Conservation (phyloP, 768 basidiomycete genomes). For the Dioszegia crocea region DNA sequence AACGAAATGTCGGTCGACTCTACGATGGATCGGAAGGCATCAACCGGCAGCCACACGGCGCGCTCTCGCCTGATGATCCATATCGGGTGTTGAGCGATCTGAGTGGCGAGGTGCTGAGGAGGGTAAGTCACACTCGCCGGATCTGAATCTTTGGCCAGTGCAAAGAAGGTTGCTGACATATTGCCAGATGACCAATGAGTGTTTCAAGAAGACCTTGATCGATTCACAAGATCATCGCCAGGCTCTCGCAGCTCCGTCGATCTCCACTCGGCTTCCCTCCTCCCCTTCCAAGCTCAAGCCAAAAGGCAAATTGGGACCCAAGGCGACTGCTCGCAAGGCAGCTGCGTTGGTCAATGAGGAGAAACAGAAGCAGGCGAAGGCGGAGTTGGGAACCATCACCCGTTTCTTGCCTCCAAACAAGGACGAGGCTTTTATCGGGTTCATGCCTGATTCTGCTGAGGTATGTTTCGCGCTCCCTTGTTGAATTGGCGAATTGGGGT, state of each 20-base stretch:
- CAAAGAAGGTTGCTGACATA: too few species aligned
- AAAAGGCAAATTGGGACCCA: too few species aligned
- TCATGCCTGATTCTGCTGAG: conserved; percentile 10
- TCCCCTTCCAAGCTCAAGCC: neutral
- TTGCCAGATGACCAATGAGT: too few species aligned
- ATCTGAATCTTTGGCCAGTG: too few species aligned
- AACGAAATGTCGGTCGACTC: neutral
- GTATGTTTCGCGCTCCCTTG: neutral
- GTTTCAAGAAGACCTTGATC: too few species aligned
- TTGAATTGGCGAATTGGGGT: neutral
- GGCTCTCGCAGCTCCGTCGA: neutral
- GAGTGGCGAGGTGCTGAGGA: too few species aligned
- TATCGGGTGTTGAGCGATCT: too few species aligned
- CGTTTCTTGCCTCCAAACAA: conserved; percentile 8
- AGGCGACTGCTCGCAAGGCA: neutral
- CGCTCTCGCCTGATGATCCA: neutral
- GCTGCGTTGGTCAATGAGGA: neutral
- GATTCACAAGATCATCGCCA: too few species aligned
- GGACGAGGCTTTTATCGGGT: conserved; percentile 11
- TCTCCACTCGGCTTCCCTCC: neutral
- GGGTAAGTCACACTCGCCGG: too few species aligned
- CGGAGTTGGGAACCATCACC: neutral
- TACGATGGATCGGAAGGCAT: too few species aligned
- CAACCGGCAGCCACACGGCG: too few species aligned
- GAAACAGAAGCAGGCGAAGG: neutral